phyloP scores from a whole-genome alignment of 2,329 filamentous ascomycete genomes.

The Diaporthe vexans region DNA sequence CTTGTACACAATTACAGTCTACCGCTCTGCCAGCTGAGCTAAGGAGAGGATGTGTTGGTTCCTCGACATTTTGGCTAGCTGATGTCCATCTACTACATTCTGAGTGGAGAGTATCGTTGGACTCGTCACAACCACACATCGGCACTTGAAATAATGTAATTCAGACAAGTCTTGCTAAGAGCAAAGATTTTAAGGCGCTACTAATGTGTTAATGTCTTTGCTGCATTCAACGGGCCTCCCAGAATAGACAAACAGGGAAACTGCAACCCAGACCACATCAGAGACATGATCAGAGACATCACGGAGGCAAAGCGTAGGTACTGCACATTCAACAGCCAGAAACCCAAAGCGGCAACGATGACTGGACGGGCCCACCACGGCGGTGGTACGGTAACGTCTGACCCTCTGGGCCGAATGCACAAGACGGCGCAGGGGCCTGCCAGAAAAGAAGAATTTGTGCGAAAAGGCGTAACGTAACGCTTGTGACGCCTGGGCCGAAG shows the following conservation, averaged over 20 bases:
- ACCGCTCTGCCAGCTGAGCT: not conserved
- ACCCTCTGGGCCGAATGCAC: not conserved
- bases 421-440: not conserved
- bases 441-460: not conserved
- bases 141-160: not conserved
- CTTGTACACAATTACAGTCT: not conserved
- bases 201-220: not conserved
- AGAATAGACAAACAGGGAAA: not conserved
- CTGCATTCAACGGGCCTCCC: not conserved
- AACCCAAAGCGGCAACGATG: not conserved
- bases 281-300: not conserved
- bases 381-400: constrained; percentile 13
- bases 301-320: not conserved
- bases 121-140: not conserved
- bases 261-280: not conserved
- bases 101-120: not conserved
- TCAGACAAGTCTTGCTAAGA: not conserved
- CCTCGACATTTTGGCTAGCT: too few species aligned
- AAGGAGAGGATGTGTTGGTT: not conserved
- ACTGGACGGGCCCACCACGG: not conserved
- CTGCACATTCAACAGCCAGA: not conserved
- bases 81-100: too few species aligned
- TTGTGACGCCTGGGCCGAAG: not conserved
- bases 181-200: not conserved
- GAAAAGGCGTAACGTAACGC: constrained; percentile 15